phyloP scores from a whole-genome alignment of 768 basidiomycete species.

The Tricholoma matsutake region DNA sequence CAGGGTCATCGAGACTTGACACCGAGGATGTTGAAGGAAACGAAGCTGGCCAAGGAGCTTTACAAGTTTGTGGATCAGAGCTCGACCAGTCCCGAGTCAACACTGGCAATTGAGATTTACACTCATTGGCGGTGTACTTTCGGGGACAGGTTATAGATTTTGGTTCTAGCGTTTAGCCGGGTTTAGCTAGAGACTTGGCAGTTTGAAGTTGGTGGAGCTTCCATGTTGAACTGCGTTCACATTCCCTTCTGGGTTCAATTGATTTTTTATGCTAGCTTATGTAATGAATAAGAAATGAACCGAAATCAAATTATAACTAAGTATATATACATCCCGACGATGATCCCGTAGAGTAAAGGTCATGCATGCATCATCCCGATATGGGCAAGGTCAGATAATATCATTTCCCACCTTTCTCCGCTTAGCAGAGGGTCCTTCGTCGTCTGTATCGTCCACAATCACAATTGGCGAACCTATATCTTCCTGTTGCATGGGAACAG shows the following conservation, averaged over 20 bases:
- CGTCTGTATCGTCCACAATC: constrained; percentile 59
- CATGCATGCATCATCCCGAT: background rate
- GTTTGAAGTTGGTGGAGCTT: too few species aligned
- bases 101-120: background rate
- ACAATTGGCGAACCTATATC: constrained; percentile 53
- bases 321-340: too few species aligned
- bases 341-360: background rate
- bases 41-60: constrained; percentile 13
- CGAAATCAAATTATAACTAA: background rate
- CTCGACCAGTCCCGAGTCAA: background rate
- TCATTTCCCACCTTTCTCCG: constrained; percentile 46
- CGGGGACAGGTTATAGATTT: background rate
- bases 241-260: too few species aligned
- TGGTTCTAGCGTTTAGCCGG: too few species aligned
- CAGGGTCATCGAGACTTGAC: constrained; percentile 15
- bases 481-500: constrained; percentile 30
- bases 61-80: constrained; percentile 4
- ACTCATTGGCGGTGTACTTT: background rate
- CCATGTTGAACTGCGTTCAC: too few species aligned
- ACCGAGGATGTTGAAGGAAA: constrained; percentile 13
- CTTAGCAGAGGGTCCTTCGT: constrained; percentile 54
- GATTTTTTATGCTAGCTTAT: too few species aligned
- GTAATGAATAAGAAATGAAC: too few species aligned
- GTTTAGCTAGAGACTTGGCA: too few species aligned
- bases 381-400: constrained; percentile 3